Evolutionary conservation across 176 grass and related monocot genomes (phyloP), one percentile per base, ranked within the genome.

Genomic region (Aegilops tauschii): DNA sequence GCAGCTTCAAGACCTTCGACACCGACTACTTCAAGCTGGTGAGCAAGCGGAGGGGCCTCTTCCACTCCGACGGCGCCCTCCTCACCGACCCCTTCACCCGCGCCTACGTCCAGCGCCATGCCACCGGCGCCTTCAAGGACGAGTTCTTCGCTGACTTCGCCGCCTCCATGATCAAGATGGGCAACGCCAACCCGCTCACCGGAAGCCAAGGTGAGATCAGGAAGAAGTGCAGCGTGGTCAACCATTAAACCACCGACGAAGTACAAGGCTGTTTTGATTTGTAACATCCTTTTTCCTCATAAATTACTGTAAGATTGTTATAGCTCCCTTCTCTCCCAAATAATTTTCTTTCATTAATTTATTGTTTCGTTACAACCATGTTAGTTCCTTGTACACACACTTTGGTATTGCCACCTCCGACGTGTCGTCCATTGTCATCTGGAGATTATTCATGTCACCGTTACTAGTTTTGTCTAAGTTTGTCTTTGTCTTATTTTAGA

Each of bases 1-100:
- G 23, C 23, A 25, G 23, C 23, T 25, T 25, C 23, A 25, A 25
- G 23, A 25, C 23, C 23, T 25, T 25, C 84, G 94, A 99, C 73
- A 68, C 88, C 0, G 35, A 65, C 30, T 99, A 94, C 87, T 99
- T 28, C 89, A 82, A 49, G 37, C 47, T 85, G 32, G 90, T 99
- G 2, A 64, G 81, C 52, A 91, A 93, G 83, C 84, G 87, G 13
- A 81, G 94, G 76, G 94, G 94, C 1, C 76, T 94, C 37, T 99
- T 99, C 87, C 87, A 96, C 50, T 94, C 97, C 14, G 97, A 99
- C 62, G 87, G 86, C 42, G 92, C 89, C 1, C 94, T 99, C 1
- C 86, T 99, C 69, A 84, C 90, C 12, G 16, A 96, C 52, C 52
- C 30, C 3, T 52, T 81, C 75, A 90, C 92, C 63, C 95, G 80